These are phyloP conservation scores for Populus simonii DNA, from an alignment of 345 rosid species.

Conservation along the genomic window DNA sequence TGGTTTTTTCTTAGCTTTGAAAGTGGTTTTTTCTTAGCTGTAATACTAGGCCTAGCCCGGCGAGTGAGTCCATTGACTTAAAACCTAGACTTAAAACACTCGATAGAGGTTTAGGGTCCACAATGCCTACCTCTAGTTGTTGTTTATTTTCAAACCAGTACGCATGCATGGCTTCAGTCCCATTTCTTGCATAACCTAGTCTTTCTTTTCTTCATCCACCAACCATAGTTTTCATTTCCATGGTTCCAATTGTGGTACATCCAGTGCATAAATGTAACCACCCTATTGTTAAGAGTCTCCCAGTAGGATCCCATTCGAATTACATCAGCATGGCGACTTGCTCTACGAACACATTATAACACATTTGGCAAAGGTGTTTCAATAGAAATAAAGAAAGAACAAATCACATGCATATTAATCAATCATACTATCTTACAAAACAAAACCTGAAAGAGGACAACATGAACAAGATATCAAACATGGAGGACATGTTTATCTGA, in stretches of 20 bases:
- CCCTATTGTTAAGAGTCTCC: no score
- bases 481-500: conserved; percentile 20
- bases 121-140: not conserved
- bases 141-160: not conserved
- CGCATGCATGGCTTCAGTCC: not conserved
- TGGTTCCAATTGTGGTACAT: not conserved
- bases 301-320: not conserved
- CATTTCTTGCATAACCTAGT: not conserved
- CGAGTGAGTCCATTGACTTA: no score
- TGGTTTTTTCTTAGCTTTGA: no score
- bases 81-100: no score
- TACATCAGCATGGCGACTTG: not conserved
- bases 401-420: not conserved
- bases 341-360: not conserved
- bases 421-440: not conserved
- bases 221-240: not conserved
- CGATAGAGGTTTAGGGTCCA: not conserved
- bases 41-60: no score
- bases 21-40: no score
- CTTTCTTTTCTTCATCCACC: not conserved
- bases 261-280: not conserved
- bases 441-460: not conserved
- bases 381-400: not conserved
- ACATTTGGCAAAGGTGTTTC: not conserved
- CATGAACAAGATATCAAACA: conserved; percentile 17